phyloP scores from a whole-genome alignment of 2,329 filamentous ascomycete genomes.

The Trichophyton benhamiae region DNA sequence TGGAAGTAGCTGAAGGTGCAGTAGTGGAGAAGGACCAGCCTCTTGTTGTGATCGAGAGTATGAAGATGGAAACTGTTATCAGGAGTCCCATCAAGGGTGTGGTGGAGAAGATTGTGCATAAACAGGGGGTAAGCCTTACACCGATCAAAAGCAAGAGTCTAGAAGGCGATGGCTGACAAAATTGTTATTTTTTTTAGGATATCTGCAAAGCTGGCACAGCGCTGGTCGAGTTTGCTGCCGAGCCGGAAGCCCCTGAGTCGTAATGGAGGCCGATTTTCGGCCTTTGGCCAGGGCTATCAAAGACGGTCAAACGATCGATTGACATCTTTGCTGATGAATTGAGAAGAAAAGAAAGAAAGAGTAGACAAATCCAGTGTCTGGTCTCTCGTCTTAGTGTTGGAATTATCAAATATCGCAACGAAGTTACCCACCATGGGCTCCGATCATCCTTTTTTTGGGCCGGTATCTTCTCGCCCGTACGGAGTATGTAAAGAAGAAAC shows the following conservation, averaged over 20 bases:
- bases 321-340: not conserved
- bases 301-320: not conserved
- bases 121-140: conserved; percentile 51
- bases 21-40: conserved; percentile 73
- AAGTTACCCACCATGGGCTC: not conserved
- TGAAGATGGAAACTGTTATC: conserved; percentile 85
- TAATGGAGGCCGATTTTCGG: not conserved
- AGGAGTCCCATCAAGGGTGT: conserved; percentile 61
- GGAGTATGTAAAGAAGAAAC: not conserved
- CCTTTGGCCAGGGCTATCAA: not conserved
- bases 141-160: conserved; percentile 1
- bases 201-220: conserved; percentile 68
- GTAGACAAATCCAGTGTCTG: too few species aligned
- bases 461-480: not conserved
- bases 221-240: conserved; percentile 55
- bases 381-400: not conserved
- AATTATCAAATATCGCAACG: not conserved
- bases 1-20: conserved; percentile 74
- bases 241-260: conserved; percentile 3
- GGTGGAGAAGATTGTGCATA: conserved; percentile 60
- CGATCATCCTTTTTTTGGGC: not conserved
- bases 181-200: conserved; percentile 38
- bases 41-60: conserved; percentile 80
- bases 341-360: not conserved
- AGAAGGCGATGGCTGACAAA: conserved; percentile 5